Base-by-base conservation (phyloP, 176 grass and related monocot genomes). In the Carex myosuroides region DNA sequence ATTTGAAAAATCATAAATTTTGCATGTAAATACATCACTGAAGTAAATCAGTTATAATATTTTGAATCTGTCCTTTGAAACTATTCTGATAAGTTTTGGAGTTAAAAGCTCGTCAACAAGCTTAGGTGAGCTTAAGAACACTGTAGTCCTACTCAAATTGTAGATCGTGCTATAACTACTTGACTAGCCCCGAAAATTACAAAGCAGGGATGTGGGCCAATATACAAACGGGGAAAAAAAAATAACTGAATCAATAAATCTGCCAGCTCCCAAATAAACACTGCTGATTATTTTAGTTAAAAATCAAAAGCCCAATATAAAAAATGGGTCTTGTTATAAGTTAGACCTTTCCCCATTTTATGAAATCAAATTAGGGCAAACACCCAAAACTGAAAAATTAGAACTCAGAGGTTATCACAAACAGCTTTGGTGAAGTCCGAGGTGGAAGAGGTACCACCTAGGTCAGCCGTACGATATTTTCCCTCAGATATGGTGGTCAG, bases 381-480 rank as follows among this genome's bases (percentile, higher is more conserved):
- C 66, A 70, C 30, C 66, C 66, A 54, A 54, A 78, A 78, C 33
- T 29, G 7, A 78, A 53, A 55, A 32, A 57, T 10, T 56, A 0
- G 21, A 78, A 57, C 22, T 57, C 26, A 95, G 83, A 99, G 89
- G 85, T 94, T 85, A 85, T 95, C 90, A 3, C 91, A 90, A 35
- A 96, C 90, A 69, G 93, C 97, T 84, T 94, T 92, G 14, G 97
- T 99, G 68, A 95, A 99, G 56, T 99, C 97, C 37, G 93, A 88
- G 20, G 97, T 94, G 2, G 93, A 75, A 16, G 97, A 88, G 21
- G 81, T 92, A 39, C 97, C 97, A 5, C 97, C 97, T 66, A 99
- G 91, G 85, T 99, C 97, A 85, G 80, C 88, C 3, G 96, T 99
- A 60, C 88, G 87, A 48, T 89, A 95, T 59, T 92, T 95, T 26